These are phyloP conservation scores for Zychaea mexicana DNA, from an alignment of 371 early-diverging fungal genomes.

Conservation along the genomic window DNA sequence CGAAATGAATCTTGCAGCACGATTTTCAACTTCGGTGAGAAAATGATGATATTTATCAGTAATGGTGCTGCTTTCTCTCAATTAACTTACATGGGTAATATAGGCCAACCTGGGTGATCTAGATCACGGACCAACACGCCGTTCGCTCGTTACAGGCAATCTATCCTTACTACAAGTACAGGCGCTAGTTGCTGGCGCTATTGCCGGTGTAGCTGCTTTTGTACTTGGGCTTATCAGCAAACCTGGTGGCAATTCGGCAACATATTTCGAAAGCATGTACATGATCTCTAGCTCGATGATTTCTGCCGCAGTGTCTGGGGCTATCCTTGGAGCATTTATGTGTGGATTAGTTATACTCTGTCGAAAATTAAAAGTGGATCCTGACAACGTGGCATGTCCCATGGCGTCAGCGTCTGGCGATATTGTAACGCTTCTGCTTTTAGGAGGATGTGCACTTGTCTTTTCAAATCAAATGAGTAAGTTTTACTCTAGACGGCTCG, in stretches of 20 bases:
- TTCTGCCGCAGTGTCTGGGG: constrained; percentile 71
- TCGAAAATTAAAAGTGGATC: constrained; percentile 68
- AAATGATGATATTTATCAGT: background rate
- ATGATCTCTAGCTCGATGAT: constrained; percentile 72
- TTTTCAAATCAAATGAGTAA: constrained; percentile 51
- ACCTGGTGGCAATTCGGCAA: constrained; percentile 43
- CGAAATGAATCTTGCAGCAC: constrained; percentile 85
- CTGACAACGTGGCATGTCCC: constrained; percentile 70
- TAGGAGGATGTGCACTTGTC: constrained; percentile 54
- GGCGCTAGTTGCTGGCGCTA: constrained; percentile 66
- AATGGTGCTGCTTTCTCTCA: background rate
- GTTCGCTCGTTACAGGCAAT: constrained; percentile 65
- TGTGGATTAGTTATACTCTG: constrained; percentile 67
- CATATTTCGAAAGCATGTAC: constrained; percentile 58
- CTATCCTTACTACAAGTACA: constrained; percentile 72
- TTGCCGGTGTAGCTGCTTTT: constrained; percentile 71
- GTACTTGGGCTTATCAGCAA: constrained; percentile 60
- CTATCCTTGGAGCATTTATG: constrained; percentile 74
- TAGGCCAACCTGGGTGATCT: constrained; percentile 72
- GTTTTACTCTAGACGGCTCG: constrained; percentile 7
- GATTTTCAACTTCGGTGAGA: constrained; percentile 77
- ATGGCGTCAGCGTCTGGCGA: constrained; percentile 70
- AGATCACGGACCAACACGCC: constrained; percentile 50
- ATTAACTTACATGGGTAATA: too few relatives aligned
- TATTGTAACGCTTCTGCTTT: constrained; percentile 60